phyloP scores from a whole-genome alignment of 192 early-diverging fungal genomes.

The Spinellus fusiger region DNA sequence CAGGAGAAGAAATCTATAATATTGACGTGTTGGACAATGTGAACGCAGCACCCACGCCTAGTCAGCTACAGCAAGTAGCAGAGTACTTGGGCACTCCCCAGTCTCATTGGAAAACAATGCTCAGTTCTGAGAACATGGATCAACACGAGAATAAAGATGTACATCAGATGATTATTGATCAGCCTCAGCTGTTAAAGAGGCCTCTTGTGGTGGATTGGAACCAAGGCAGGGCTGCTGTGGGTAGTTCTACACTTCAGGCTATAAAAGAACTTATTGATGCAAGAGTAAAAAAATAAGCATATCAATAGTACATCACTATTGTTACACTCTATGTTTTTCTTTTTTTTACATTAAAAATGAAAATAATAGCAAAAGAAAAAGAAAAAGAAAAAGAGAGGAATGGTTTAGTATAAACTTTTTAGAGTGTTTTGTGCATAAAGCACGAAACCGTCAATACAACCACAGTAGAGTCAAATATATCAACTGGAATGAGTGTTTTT shows the following conservation, averaged over 20 bases:
- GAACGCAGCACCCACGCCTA: constrained; percentile 8
- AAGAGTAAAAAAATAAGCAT: background rate
- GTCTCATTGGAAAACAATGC: constrained; percentile 14
- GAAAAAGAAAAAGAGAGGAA: no score
- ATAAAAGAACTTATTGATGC: constrained; percentile 14
- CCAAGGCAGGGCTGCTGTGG: constrained; percentile 26
- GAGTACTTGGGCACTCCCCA: constrained; percentile 9
- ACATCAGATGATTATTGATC: constrained; percentile 1
- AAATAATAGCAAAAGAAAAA: no score
- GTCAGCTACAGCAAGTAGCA: constrained; percentile 16
- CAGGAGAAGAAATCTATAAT: constrained; percentile 6
- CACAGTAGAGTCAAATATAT: no score
- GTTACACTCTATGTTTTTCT: no score
- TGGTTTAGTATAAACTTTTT: no score
- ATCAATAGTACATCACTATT: no score
- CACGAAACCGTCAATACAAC: no score
- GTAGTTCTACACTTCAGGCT: constrained; percentile 6
- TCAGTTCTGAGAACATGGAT: constrained; percentile 7
- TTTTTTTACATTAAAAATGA: no score
- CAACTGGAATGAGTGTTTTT: no score
- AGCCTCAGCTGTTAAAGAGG: constrained; percentile 13
- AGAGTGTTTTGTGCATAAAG: no score
- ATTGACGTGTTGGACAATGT: constrained; percentile 24
- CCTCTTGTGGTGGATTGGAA: constrained; percentile 35
- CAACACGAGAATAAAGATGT: constrained; percentile 7